phyloP scores from a whole-genome alignment of 305 asterid species.

The Stenogyne calaminthoides region DNA sequence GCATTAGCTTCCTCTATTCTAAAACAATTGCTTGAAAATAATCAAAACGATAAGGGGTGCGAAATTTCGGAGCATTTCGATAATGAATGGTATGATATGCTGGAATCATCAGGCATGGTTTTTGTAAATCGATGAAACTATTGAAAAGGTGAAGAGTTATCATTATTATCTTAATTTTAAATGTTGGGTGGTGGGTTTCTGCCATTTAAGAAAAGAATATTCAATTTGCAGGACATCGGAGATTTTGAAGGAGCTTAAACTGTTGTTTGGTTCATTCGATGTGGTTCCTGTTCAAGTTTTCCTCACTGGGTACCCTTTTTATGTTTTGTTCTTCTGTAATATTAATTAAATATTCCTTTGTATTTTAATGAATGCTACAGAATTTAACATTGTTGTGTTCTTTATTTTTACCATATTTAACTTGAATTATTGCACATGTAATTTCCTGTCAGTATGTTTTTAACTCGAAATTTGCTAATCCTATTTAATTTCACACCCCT shows the following conservation, averaged over 20 bases:
- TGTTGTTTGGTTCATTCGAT: conserved; percentile 60
- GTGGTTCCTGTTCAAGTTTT: conserved; percentile 67
- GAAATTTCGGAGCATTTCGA: conserved; percentile 31
- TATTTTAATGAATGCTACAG: background rate
- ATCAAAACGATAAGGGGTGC: conserved; percentile 13
- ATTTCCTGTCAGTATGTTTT: background rate
- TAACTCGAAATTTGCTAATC: background rate
- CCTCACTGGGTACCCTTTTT: conserved; percentile 57
- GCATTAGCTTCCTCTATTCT: conserved; percentile 60
- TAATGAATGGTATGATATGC: conserved; percentile 55
- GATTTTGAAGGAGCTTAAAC: conserved; percentile 65
- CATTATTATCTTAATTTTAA: background rate
- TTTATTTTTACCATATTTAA: background rate
- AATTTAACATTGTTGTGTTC: background rate
- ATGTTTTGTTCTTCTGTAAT: background rate
- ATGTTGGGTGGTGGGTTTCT: background rate
- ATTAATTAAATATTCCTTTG: background rate
- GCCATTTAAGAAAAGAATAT: background rate
- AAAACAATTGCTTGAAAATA: conserved; percentile 40
- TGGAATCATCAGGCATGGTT: conserved; percentile 91
- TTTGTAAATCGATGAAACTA: conserved; percentile 70
- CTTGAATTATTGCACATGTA: background rate
- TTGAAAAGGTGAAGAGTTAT: conserved; percentile 50
- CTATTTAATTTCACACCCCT: background rate
- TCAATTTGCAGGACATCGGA: conserved; percentile 63